Evolutionary conservation across 225 moss, liverwort and hornwort species (phyloP), one percentile per base, ranked within the genome.

Genomic region (Asterella californica): DNA sequence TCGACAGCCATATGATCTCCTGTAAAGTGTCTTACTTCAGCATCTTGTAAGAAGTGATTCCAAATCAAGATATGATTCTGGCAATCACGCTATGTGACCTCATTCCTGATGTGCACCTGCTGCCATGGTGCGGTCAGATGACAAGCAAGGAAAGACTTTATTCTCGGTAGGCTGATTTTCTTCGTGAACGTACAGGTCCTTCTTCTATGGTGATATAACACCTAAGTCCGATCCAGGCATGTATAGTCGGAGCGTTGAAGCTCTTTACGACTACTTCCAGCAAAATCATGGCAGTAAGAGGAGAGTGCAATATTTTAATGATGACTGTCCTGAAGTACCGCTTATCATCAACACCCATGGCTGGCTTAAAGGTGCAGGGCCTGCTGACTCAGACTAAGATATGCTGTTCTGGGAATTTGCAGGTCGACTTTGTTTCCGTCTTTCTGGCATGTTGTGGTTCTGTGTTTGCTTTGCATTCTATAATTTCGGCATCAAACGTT

Each of bases 311-410:
- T 77, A 81, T 70, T 27, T 30, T 36, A 33, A 37, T 4, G 18
- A 12, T 30, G 74, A 33, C 72, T 75, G 67, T 64, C 74, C 83
- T 7, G 84, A 15, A 70, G 85, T 94, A 15, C 93, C 93, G 37
- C 79, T 97, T 34, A 90, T 97, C 65, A 92, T 97, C 46, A 94
- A 97, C 76, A 93, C 93, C 8, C 93, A 94, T 80, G 97, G 97
- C 75, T 97, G 97, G 97, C 88, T 96, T 74, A 97, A 97, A 92
- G 97, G 97, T 97, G 7, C 57, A 42, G 61, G 18, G 0, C 21
- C 52, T 80, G 54, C 10, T n/a, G 7, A 53, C 49, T 74, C 52
- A 30, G 19, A 52, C n/a, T n/a, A 34, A 54, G 24, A 5, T 14
- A 74, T 33, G 10, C 52, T 32, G 30, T 25, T 72, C 27, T 3